Base-by-base conservation (phyloP, 148 eudicot genomes). In the Spergularia marina region DNA sequence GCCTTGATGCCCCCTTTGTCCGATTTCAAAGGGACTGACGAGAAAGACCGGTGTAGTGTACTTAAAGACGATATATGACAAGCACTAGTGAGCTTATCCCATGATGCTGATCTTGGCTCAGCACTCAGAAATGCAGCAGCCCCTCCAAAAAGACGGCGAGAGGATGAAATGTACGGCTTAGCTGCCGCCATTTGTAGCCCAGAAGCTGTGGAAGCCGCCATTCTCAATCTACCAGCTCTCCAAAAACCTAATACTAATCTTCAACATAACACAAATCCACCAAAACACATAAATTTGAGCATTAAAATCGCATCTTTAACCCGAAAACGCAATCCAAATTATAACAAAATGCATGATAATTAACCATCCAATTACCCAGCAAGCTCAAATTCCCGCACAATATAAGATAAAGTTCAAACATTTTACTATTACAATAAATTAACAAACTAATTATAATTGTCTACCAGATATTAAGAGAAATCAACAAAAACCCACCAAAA, bases 151-250 rank as follows among this genome's bases (percentile, higher is more conserved):
- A 87, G 74, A 49, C 59, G 85, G 21, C 78, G 76, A 56, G 86
- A 74, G 57, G 88, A 78, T 13, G 85, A 77, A 77, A 87, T 70
- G 73, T 83, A 81, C 30, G 89, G 88, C 77, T 83, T 87, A 53
- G 79, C 83, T 56, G 86, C 83, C 53, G 84, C 81, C 40, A 86
- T 78, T 70, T 91, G 98, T 79, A 89, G 73, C 69, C 91, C 86
- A 72, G 88, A 69, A 77, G 96, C 87, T 77, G 88, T 84, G 54
- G 84, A 78, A 72, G 90, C 89, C 47, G 89, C 91, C 97, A 91
- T 94, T 79, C 80, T 83, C 81, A 71, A 65, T 76, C 39, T 51
- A 53, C 59, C 18, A 13, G 11, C 65, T 56, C 74, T 68, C 13
- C 39, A 30, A 17, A 60, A 52, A 40, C 15, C 70, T 40, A 68